These are phyloP conservation scores for Trichoderma asperelloides DNA, from an alignment of 495 filamentous ascomycete species.

Conservation along the genomic window DNA sequence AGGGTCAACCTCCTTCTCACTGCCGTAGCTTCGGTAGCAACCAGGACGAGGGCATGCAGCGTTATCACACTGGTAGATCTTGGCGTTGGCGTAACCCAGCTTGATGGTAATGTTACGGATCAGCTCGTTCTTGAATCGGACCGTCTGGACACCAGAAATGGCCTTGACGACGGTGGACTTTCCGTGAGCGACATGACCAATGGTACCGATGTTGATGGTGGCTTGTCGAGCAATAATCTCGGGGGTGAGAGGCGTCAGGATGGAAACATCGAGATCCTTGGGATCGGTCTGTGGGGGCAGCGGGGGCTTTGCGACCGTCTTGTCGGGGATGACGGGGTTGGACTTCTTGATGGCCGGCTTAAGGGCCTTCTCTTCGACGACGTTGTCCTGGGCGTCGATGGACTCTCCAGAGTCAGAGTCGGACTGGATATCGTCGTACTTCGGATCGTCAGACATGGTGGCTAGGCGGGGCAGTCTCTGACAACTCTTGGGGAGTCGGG, in stretches of 20 bases:
- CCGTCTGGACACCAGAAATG: conserved; percentile 96
- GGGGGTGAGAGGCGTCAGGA: conserved; percentile 75
- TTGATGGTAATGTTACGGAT: conserved; percentile 99
- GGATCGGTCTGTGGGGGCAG: conserved; percentile 89
- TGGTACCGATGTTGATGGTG: conserved; percentile 98
- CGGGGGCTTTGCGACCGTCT: conserved; percentile 37
- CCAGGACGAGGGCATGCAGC: conserved; percentile 80
- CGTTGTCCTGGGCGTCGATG: conserved; percentile 26
- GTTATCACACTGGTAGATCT: conserved; percentile 98
- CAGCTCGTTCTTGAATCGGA: conserved; percentile 98
- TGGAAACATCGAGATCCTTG: conserved; percentile 66
- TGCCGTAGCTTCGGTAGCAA: conserved; percentile 96
- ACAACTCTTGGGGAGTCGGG: neutral
- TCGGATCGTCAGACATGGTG: conserved; percentile 34
- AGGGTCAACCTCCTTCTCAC: conserved; percentile 94
- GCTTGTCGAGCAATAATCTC: conserved; percentile 97
- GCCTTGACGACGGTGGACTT: conserved; percentile 98
- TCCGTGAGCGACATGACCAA: conserved; percentile 97
- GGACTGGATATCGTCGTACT: conserved; percentile 40
- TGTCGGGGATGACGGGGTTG: conserved; percentile 24
- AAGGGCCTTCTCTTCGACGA: conserved; percentile 29
- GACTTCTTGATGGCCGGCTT: conserved; percentile 42
- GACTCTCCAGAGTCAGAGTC: conserved; percentile 41
- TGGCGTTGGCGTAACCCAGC: conserved; percentile 97
- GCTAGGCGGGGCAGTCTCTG: neutral